Evolutionary conservation across 176 grass and related monocot species (phyloP), one percentile per base, ranked within the genome.

Genomic region (Carex pumila): DNA sequence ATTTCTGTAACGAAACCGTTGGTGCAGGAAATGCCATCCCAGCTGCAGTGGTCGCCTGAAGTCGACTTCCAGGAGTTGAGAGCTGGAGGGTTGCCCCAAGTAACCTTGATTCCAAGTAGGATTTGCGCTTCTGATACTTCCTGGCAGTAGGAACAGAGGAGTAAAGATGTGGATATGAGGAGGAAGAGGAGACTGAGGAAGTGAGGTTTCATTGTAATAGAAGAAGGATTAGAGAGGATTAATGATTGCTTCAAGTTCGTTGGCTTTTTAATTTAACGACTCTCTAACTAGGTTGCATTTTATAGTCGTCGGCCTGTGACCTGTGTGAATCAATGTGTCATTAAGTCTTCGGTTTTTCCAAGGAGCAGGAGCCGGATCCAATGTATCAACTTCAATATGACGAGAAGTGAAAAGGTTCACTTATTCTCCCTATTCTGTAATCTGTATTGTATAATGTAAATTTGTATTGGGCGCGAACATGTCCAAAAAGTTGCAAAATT

Each of bases 1-100:
- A 98, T 10, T n/a, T 0, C 9, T 0, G 84, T 82, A n/a, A 98
- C 92, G 2, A 14, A 36, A 1, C 30, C 63, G 39, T 3, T 18
- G 53, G 15, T 68, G 81, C 90, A 92, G 4, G 1, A 43, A 49
- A 94, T 84, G 54, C 90, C 90, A 10, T 5, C 3, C 92, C 92
- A 92, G 29, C 3, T 22, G 86, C 92, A 97, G 88, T 89, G 69
- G 64, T 87, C 31, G 31, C 77, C 4, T 12, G 86, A 47, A 63
- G 76, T 30, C 29, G 79, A 34, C 62, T 87, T 86, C 94, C 94
- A 97, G 5, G 94, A 88, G 3, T 9, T 18, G 55, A 95, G 89
- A 21, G 67, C 30, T 7, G 61, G 7, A 3, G 87, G 83, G 76
- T 43, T 86, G 34, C 85, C 83, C 87, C 85, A 95, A 0, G 31